Evolutionary conservation across 768 basidiomycete genomes (phyloP).

Genomic region (Mrakia blollopis): DNA sequence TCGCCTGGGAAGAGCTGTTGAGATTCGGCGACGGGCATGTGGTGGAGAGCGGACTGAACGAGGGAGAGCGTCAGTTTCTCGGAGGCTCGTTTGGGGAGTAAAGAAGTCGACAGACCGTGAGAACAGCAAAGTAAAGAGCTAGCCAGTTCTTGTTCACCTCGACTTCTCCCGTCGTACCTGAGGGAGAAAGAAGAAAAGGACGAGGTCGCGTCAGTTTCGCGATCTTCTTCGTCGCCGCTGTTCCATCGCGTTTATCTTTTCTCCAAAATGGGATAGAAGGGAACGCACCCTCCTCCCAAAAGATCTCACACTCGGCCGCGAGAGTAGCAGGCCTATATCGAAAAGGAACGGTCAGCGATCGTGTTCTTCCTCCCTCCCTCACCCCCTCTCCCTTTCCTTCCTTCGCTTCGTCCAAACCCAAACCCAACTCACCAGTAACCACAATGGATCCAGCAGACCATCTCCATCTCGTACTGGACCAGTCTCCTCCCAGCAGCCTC

Average conservation of each 20-base stretch:
- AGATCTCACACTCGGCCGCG: conserved; percentile 33
- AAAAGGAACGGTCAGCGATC: background rate
- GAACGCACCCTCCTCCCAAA: conserved; percentile 34
- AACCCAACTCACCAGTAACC: conserved; percentile 5
- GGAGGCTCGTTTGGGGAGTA: too few species aligned
- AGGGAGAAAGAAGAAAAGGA: background rate
- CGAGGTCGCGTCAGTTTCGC: background rate
- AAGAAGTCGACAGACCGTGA: conserved; percentile 29
- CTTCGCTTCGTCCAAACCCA: background rate
- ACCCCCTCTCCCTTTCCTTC: too few species aligned
- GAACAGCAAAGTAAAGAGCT: conserved; percentile 31
- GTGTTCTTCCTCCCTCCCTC: background rate
- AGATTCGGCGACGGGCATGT: conserved; percentile 31
- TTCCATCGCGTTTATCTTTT: too few species aligned
- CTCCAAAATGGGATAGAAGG: too few species aligned
- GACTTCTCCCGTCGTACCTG: conserved; percentile 31
- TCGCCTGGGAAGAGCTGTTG: conserved; percentile 23
- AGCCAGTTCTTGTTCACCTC: conserved; percentile 36
- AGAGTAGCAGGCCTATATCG: background rate
- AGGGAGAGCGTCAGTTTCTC: background rate
- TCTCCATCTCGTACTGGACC: conserved; percentile 24
- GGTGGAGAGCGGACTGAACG: conserved; percentile 32
- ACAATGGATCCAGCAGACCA: conserved; percentile 26
- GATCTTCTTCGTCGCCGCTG: background rate
- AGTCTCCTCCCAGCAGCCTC: conserved; percentile 23